phyloP scores from a whole-genome alignment of 306 rosid genomes.

The Mimosa pudica region DNA sequence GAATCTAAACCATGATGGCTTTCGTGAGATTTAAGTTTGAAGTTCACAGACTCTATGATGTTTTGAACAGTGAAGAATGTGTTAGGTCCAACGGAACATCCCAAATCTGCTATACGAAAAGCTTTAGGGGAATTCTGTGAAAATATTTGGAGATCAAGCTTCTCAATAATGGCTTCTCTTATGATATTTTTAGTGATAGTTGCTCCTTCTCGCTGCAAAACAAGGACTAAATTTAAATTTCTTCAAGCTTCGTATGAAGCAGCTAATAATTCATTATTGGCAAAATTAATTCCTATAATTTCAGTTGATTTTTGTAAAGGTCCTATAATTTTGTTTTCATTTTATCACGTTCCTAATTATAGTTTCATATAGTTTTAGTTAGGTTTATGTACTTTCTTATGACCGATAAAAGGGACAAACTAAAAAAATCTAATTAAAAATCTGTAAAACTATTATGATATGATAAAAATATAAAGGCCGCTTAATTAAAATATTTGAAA shows the following conservation, averaged over 20 bases:
- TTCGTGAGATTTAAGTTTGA: background rate
- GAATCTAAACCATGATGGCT: background rate
- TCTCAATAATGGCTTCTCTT: background rate
- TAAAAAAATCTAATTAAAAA: too few relatives aligned
- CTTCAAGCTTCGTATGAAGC: background rate
- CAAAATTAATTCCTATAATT: background rate
- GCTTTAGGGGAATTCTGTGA: background rate
- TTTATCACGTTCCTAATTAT: too few relatives aligned
- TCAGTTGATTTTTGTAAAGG: too few relatives aligned
- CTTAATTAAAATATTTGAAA: too few relatives aligned
- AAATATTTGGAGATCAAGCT: background rate
- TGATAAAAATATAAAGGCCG: too few relatives aligned
- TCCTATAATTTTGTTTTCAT: too few relatives aligned
- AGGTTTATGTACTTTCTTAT: too few relatives aligned
- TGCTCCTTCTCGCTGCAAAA: background rate
- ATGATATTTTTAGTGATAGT: background rate
- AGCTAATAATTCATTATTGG: background rate
- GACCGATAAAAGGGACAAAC: too few relatives aligned
- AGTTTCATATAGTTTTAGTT: too few relatives aligned
- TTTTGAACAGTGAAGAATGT: constrained; percentile 3
- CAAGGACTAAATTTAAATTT: background rate
- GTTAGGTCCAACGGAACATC: background rate
- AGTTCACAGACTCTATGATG: background rate
- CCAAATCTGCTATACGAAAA: background rate
- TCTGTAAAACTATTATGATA: too few relatives aligned